A percentile compares a stretch with the other conserved stretches of the same genome.
These are phyloP conservation scores for Torrubiellomyces zombiae DNA, from an alignment of 2,329 filamentous ascomycete genomes.

Conservation along the genomic window DNA sequence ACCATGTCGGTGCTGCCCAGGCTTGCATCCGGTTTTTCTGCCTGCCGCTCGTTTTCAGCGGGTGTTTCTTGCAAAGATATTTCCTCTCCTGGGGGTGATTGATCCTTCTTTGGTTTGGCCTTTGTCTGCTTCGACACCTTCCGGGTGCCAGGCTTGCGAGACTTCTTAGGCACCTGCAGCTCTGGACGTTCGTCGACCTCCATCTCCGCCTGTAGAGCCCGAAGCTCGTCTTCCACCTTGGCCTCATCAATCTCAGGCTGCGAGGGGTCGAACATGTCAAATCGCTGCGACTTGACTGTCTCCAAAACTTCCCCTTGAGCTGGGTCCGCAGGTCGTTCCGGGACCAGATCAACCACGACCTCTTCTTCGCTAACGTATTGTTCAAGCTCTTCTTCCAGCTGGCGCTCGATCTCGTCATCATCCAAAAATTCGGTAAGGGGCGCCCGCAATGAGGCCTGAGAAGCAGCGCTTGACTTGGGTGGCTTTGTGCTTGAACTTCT, in stretches of 20 bases:
- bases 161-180: conserved; percentile 35
- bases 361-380: conserved; percentile 37
- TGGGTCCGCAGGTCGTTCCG: conserved; percentile 19
- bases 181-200: conserved; percentile 20
- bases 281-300: conserved; percentile 20
- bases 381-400: conserved; percentile 48
- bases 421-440: conserved; percentile 29
- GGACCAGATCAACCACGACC: conserved; percentile 27
- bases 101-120: conserved; percentile 24
- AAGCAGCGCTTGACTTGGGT: conserved; percentile 34
- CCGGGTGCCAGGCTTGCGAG: conserved; percentile 31
- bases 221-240: conserved; percentile 33
- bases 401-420: conserved; percentile 50
- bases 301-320: no score
- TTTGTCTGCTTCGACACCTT: conserved; percentile 37
- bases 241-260: conserved; percentile 28
- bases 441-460: conserved; percentile 26
- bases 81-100: conserved; percentile 9
- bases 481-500: conserved; percentile 25
- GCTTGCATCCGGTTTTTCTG: conserved; percentile 19
- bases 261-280: conserved; percentile 35
- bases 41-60: conserved; percentile 7
- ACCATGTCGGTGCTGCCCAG: conserved; percentile 25
- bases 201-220: conserved; percentile 32
- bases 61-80: conserved; percentile 5